phyloP scores from a whole-genome alignment of 1,284 basidiomycete genomes.

The Marasmius fiardii region DNA sequence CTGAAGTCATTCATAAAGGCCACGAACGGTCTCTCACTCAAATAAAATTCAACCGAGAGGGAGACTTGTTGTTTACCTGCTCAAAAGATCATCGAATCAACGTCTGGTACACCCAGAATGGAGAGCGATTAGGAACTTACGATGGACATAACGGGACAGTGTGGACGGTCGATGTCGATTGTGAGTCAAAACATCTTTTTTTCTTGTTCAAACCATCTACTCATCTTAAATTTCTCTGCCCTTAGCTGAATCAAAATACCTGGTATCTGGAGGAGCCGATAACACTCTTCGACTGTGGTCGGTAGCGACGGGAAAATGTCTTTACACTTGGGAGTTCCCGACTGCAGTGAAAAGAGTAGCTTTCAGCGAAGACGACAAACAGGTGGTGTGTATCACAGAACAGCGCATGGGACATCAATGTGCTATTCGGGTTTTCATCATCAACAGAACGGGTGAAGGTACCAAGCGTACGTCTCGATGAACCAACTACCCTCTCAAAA shows the following conservation, averaged over 20 bases:
- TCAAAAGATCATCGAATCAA: constrained; percentile 97
- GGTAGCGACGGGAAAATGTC: constrained; percentile 86
- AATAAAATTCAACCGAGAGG: constrained; percentile 94
- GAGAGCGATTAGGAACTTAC: constrained; percentile 96
- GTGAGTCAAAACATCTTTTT: constrained; percentile 49
- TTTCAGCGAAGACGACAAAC: constrained; percentile 84
- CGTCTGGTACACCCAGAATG: constrained; percentile 98
- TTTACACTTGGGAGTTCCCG: constrained; percentile 95
- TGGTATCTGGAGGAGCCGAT: constrained; percentile 89
- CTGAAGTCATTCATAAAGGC: constrained; percentile 42
- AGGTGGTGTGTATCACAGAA: constrained; percentile 92
- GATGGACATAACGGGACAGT: constrained; percentile 96
- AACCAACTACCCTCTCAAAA: too few relatives aligned
- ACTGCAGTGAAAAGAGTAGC: constrained; percentile 96
- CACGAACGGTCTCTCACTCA: constrained; percentile 99
- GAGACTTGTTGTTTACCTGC: constrained; percentile 93
- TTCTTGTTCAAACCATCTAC: constrained; percentile 3
- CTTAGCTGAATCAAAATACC: constrained; percentile 78
- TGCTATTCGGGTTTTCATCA: constrained; percentile 85
- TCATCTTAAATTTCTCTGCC: constrained; percentile 1
- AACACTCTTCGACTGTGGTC: constrained; percentile 93
- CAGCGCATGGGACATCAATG: constrained; percentile 92
- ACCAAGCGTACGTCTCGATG: constrained; percentile 57
- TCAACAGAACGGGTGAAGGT: constrained; percentile 80
- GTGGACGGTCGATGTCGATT: constrained; percentile 96